Evolutionary conservation across 768 basidiomycete species (phyloP).

Genomic region (Postia placenta): DNA sequence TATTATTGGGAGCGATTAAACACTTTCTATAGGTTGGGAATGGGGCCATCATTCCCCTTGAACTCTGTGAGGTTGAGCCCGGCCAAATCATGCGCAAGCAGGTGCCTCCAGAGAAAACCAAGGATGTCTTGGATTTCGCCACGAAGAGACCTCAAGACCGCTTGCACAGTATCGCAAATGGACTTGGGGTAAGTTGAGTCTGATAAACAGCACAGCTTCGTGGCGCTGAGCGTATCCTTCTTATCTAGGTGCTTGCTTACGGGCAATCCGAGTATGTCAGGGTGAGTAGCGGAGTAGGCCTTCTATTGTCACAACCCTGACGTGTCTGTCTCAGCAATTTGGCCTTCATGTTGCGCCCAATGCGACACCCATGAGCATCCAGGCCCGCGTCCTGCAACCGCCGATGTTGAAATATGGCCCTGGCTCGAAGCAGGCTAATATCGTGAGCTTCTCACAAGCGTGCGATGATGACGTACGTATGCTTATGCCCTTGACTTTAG

Average conservation of each 20-base stretch:
- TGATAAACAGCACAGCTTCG: neutral
- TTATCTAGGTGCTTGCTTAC: slow-evolving; percentile 35
- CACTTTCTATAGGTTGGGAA: slow-evolving; percentile 41
- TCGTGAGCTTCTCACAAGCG: slow-evolving; percentile 41
- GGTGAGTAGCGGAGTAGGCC: slow-evolving; percentile 12
- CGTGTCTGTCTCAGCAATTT: slow-evolving; percentile 35
- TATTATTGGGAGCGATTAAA: too few species aligned
- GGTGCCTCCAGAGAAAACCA: slow-evolving; percentile 60
- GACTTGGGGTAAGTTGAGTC: slow-evolving; percentile 38
- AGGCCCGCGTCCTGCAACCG: slow-evolving; percentile 57
- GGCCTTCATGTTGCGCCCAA: slow-evolving; percentile 53
- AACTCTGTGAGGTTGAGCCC: slow-evolving; percentile 52
- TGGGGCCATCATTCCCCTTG: slow-evolving; percentile 61
- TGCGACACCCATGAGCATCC: slow-evolving; percentile 46
- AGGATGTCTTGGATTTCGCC: slow-evolving; percentile 57
- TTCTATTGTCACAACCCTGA: neutral
- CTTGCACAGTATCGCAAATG: slow-evolving; percentile 46
- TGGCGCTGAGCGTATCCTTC: slow-evolving; percentile 46
- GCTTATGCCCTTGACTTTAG: slow-evolving; percentile 28
- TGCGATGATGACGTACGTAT: neutral
- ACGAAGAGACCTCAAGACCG: slow-evolving; percentile 57
- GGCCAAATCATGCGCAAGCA: slow-evolving; percentile 74
- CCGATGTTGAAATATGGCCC: slow-evolving; percentile 64
- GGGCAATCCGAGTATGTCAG: slow-evolving; percentile 71
- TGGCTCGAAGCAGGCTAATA: slow-evolving; percentile 47